Evolutionary conservation across 139 green algal species (phyloP).

Genomic region (Picochlorum sp.): DNA sequence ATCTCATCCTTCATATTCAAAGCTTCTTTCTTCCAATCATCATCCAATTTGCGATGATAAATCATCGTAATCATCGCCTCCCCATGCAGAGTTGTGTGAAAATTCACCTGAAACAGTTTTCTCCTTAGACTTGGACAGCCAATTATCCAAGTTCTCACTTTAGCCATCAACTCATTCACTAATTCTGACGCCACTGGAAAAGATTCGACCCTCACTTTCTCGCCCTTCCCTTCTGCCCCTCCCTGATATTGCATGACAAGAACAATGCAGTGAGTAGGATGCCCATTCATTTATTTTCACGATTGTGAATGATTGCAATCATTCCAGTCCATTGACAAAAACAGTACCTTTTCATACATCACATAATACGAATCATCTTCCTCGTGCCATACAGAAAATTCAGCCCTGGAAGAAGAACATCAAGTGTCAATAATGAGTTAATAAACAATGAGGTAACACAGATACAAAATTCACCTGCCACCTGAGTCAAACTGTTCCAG

Average conservation of each 20-base stretch:
- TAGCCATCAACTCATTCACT: constrained; percentile 73
- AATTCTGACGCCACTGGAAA: constrained; percentile 72
- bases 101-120: constrained; percentile 71
- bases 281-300: background rate
- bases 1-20: constrained; percentile 5
- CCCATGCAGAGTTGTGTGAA: constrained; percentile 75
- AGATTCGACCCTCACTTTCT: constrained; percentile 41
- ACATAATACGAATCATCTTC: constrained; percentile 44
- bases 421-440: too few species aligned
- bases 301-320: background rate
- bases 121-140: constrained; percentile 15
- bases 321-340: constrained; percentile 1
- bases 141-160: constrained; percentile 38
- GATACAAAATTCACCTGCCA: too few species aligned
- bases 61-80: constrained; percentile 76
- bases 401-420: too few species aligned
- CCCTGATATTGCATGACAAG: background rate
- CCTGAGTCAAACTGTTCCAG: background rate
- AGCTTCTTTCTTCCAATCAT: constrained; percentile 34
- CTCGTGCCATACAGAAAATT: constrained; percentile 65
- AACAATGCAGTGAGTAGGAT: background rate
- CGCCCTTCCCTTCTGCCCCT: constrained; percentile 1
- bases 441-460: too few species aligned
- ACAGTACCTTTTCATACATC: constrained; percentile 69
- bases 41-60: constrained; percentile 75